Percentiles rank a stretch among this genome's conserved stretches.
These are phyloP conservation scores for Astrothelium subdiscretum DNA, from an alignment of 495 filamentous ascomycete genomes.

Conservation along the genomic window DNA sequence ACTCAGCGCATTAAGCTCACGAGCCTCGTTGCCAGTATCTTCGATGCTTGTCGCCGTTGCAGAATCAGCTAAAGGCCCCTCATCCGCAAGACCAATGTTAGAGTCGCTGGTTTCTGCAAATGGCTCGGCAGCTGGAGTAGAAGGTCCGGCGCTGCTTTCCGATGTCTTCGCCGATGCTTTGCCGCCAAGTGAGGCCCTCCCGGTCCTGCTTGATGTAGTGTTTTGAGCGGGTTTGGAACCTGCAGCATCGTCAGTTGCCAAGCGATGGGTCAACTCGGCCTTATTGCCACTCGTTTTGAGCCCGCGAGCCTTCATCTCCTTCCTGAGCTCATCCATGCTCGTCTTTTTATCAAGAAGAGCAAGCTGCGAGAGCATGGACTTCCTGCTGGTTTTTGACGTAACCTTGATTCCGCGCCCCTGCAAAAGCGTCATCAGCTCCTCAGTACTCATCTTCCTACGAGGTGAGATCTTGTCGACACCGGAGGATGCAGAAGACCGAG, in stretches of 20 bases:
- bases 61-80: too few relatives aligned
- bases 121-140: neutral
- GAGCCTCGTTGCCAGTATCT: too few relatives aligned
- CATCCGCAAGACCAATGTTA: neutral
- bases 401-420: slow-evolving; percentile 3
- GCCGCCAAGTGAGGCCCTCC: neutral
- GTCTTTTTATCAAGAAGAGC: neutral
- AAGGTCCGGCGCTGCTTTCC: neutral
- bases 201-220: neutral
- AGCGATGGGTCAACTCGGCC: slow-evolving; percentile 2
- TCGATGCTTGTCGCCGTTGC: too few relatives aligned
- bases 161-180: neutral
- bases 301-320: neutral
- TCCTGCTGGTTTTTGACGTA: neutral
- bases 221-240: neutral
- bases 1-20: neutral
- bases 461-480: slow-evolving; percentile 2
- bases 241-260: slow-evolving; percentile 10
- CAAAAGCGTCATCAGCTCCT: slow-evolving; percentile 12
- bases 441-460: slow-evolving; percentile 10
- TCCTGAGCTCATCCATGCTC: neutral
- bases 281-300: slow-evolving; percentile 3
- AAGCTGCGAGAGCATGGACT: neutral
- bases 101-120: neutral
- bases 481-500: neutral